Conservation (phyloP, 345 rosid genomes). For the Euphorbia tirucalli region DNA sequence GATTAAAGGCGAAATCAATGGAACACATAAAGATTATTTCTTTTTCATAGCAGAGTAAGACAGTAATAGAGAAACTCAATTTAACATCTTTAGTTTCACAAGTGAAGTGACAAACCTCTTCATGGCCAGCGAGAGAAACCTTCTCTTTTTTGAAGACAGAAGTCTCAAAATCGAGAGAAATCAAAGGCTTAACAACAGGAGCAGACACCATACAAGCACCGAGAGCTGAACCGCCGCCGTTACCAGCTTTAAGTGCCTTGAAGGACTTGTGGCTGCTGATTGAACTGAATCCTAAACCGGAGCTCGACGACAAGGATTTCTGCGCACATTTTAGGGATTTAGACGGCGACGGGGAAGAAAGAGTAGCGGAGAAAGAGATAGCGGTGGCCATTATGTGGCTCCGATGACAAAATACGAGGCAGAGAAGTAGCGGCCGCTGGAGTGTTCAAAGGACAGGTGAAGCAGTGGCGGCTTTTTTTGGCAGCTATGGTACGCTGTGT, state of each 20-base stretch:
- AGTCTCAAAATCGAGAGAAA: slow-evolving; percentile 62
- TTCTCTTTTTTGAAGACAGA: slow-evolving; percentile 82
- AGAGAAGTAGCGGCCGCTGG: not conserved
- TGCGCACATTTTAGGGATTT: not conserved
- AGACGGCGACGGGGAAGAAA: not conserved
- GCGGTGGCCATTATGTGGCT: not conserved
- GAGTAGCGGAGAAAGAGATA: not conserved
- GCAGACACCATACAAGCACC: slow-evolving; percentile 9
- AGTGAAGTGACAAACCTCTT: slow-evolving; percentile 44
- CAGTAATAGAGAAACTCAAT: too few species aligned
- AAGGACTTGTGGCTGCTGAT: not conserved
- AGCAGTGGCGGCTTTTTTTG: too few species aligned
- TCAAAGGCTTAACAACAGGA: slow-evolving; percentile 7
- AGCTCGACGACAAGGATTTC: not conserved
- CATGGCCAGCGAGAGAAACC: slow-evolving; percentile 72
- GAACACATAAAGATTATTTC: not conserved
- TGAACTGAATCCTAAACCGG: not conserved
- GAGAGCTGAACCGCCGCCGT: slow-evolving; percentile 7
- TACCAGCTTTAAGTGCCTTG: slow-evolving; percentile 1
- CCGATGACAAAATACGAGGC: not conserved
- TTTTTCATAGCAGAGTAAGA: not conserved
- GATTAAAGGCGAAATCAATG: not conserved
- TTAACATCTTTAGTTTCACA: not conserved
- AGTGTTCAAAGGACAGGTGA: not conserved
- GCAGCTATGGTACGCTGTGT: not conserved